Percentiles rank a stretch among this genome's conserved stretches.
phyloP scores from a whole-genome alignment of 192 early-diverging fungal genomes.

The Entomortierella lignicola region DNA sequence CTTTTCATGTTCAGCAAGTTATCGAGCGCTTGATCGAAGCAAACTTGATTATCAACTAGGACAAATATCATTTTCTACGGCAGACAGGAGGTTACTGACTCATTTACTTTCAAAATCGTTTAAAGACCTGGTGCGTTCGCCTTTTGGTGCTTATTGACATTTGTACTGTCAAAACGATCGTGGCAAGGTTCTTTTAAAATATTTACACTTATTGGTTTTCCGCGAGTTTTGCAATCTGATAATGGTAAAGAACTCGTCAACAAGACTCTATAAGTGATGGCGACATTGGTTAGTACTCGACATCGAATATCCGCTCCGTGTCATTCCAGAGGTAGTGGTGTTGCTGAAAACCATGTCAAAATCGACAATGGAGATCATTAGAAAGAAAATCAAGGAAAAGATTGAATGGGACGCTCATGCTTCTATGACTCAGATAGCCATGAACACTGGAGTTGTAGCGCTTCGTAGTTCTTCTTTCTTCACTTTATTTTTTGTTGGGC shows the following conservation, averaged over 20 bases:
- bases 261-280: conserved; percentile 27
- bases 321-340: conserved; percentile 44
- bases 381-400: conserved; percentile 34
- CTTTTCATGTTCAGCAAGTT: background rate
- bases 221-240: conserved; percentile 33
- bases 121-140: conserved; percentile 16
- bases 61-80: conserved; percentile 36
- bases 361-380: conserved; percentile 35
- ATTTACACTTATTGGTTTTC: conserved; percentile 33
- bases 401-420: conserved; percentile 47
- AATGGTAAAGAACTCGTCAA: conserved; percentile 63
- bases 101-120: conserved; percentile 18
- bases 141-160: conserved; percentile 34
- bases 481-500: conserved; percentile 56
- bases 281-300: conserved; percentile 16
- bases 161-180: conserved; percentile 34
- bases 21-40: conserved; percentile 23
- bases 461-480: conserved; percentile 55
- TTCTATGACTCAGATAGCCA: conserved; percentile 48
- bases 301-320: conserved; percentile 55
- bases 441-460: conserved; percentile 44
- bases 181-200: conserved; percentile 12
- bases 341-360: conserved; percentile 33
- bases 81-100: conserved; percentile 20
- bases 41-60: conserved; percentile 21